Evolutionary conservation across 768 basidiomycete genomes (phyloP).

Genomic region (Mycena latifolia): DNA sequence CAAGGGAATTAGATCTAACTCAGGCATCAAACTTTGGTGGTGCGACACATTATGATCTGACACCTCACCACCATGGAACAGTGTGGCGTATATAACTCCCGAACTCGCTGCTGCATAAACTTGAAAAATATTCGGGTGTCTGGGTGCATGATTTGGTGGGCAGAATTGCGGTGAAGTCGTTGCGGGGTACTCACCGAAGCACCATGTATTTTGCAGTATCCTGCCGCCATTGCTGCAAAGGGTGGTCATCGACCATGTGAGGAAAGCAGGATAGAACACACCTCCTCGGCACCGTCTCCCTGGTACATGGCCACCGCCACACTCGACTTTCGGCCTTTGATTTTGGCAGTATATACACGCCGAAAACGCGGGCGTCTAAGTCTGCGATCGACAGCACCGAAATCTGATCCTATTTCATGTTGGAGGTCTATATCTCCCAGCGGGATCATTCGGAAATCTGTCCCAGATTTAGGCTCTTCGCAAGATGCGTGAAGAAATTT

Average conservation of each 20-base stretch:
- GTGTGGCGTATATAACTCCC: not conserved
- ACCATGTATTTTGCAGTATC: not conserved
- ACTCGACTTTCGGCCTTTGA: not conserved
- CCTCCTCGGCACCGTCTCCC: not conserved
- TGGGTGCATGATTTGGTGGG: not conserved
- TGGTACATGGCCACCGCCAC: not conserved
- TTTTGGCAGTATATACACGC: not conserved
- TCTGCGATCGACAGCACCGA: not conserved
- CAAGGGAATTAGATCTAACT: not conserved
- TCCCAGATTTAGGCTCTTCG: not conserved
- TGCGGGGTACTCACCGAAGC: not conserved
- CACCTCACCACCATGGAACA: not conserved
- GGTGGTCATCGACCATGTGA: too few species aligned
- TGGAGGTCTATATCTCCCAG: not conserved
- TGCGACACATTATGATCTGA: not conserved
- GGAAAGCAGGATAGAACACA: not conserved
- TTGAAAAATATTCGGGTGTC: not conserved
- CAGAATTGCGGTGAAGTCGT: not conserved
- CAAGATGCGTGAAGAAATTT: too few species aligned
- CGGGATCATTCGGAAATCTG: slow-evolving; percentile 2
- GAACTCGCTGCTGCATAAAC: not conserved
- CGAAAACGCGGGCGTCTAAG: not conserved
- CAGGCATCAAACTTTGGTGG: not conserved
- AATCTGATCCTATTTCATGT: not conserved
- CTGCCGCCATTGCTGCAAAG: not conserved